phyloP scores from a whole-genome alignment of 2,329 filamentous ascomycete species.

The Colletotrichum eleusines region DNA sequence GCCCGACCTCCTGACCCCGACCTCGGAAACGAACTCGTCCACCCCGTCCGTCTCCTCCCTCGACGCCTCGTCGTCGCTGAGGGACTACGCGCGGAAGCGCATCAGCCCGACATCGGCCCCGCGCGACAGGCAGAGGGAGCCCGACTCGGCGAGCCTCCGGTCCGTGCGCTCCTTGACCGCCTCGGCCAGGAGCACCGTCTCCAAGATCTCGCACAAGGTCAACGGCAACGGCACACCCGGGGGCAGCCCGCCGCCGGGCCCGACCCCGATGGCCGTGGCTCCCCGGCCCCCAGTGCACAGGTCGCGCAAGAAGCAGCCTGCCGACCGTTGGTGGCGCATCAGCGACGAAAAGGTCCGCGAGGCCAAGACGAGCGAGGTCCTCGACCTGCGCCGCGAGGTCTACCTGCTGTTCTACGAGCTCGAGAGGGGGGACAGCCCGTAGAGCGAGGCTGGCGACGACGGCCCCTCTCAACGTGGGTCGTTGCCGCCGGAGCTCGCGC shows the following conservation, averaged over 20 bases:
- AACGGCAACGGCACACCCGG: slow-evolving; percentile 37
- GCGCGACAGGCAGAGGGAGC: slow-evolving; percentile 56
- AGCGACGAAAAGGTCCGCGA: slow-evolving; percentile 98
- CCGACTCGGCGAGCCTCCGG: slow-evolving; percentile 65
- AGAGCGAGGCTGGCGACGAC: slow-evolving; percentile 43
- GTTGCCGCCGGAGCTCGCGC: slow-evolving; percentile 32
- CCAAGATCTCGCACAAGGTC: slow-evolving; percentile 55
- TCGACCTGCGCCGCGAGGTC: slow-evolving; percentile 95
- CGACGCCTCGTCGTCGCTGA: slow-evolving; percentile 43
- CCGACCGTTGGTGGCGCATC: slow-evolving; percentile 95
- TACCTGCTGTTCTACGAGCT: slow-evolving; percentile 97
- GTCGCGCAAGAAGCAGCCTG: slow-evolving; percentile 66
- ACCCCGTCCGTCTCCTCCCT: slow-evolving; percentile 55
- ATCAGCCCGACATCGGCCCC: slow-evolving; percentile 41
- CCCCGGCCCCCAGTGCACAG: slow-evolving; percentile 46
- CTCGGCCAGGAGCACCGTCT: slow-evolving; percentile 67
- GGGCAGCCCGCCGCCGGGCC: slow-evolving; percentile 42
- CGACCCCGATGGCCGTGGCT: slow-evolving; percentile 44
- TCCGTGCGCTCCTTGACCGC: slow-evolving; percentile 70
- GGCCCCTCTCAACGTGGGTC: slow-evolving; percentile 15
- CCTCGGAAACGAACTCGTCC: slow-evolving; percentile 52
- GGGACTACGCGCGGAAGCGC: slow-evolving; percentile 40
- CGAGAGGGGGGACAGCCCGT: slow-evolving; percentile 61
- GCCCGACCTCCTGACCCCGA: slow-evolving; percentile 59
- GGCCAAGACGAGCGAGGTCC: slow-evolving; percentile 89